These are phyloP conservation scores for Lentinus tigrinus DNA, from an alignment of 768 basidiomycete species.

Conservation along the genomic window DNA sequence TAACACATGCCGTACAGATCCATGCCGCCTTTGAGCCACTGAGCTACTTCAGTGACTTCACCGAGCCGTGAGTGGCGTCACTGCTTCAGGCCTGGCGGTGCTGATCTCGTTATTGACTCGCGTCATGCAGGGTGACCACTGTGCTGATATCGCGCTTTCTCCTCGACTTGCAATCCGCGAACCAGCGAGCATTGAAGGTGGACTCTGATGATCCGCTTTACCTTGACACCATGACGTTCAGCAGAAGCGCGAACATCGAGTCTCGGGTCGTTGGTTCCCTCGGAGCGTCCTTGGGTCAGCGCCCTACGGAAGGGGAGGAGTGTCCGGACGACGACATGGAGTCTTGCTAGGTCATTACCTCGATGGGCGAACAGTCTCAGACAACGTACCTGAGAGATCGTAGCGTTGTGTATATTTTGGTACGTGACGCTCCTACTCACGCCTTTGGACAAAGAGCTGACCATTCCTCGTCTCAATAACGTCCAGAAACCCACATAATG, in stretches of 20 bases:
- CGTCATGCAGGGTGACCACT: background rate
- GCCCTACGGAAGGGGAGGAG: background rate
- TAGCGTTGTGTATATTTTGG: too few species aligned
- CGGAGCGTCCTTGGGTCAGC: background rate
- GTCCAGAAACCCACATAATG: too few species aligned
- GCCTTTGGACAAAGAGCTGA: too few species aligned
- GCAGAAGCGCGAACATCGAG: too few species aligned
- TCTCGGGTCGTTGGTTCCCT: background rate
- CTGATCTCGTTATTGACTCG: background rate
- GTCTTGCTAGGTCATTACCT: too few species aligned
- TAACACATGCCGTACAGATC: background rate
- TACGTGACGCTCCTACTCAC: too few species aligned
- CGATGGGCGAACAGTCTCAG: too few species aligned
- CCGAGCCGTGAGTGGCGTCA: slow-evolving; percentile 7
- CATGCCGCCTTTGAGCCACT: background rate
- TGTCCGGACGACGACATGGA: too few species aligned
- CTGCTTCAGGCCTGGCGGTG: too few species aligned
- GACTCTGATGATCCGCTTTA: background rate
- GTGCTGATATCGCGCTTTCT: slow-evolving; percentile 3
- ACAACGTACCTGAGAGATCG: too few species aligned
- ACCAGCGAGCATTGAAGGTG: background rate
- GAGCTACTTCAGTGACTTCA: background rate
- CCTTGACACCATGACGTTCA: background rate
- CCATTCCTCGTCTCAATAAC: too few species aligned
- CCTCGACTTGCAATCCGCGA: background rate